These are phyloP conservation scores for Irineochytrium annulatum DNA, from an alignment of 192 early-diverging fungal species.

Conservation along the genomic window DNA sequence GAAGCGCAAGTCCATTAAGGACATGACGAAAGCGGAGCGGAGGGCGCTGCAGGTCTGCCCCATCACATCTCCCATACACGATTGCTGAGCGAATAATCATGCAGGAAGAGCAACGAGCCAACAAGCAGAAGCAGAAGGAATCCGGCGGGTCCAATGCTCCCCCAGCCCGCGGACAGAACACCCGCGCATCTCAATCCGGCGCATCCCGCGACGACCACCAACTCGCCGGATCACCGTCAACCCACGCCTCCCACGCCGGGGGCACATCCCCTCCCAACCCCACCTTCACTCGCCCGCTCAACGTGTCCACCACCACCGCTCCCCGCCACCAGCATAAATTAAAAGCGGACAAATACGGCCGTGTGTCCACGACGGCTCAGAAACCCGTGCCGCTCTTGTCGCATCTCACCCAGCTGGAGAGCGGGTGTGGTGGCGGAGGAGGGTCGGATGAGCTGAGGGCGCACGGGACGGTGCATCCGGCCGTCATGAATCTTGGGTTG, in stretches of 20 bases:
- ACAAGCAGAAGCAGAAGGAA: constrained; percentile 19
- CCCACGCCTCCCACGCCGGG: constrained; percentile 3
- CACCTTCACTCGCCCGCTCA: constrained; percentile 7
- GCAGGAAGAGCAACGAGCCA: background rate
- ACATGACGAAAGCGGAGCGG: constrained; percentile 88
- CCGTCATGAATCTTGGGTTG: constrained; percentile 78
- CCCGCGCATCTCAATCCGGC: constrained; percentile 15
- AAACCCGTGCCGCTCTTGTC: constrained; percentile 66
- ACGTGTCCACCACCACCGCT: constrained; percentile 17
- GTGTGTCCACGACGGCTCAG: constrained; percentile 25
- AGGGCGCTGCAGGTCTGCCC: constrained; percentile 67
- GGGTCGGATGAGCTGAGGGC: constrained; percentile 20
- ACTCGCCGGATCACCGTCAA: background rate
- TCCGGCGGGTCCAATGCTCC: constrained; percentile 13
- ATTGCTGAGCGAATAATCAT: background rate
- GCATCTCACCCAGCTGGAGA: constrained; percentile 67
- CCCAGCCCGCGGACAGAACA: constrained; percentile 9
- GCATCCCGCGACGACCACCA: background rate
- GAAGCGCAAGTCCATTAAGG: constrained; percentile 51
- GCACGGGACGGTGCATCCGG: constrained; percentile 72
- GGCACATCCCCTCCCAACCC: constrained; percentile 4
- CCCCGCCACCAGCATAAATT: constrained; percentile 25
- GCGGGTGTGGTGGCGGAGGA: constrained; percentile 28
- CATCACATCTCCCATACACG: background rate
- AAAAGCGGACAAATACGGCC: constrained; percentile 13